Base-by-base conservation (phyloP, 2,329 filamentous ascomycete genomes). In the Dactylellina sp. region DNA sequence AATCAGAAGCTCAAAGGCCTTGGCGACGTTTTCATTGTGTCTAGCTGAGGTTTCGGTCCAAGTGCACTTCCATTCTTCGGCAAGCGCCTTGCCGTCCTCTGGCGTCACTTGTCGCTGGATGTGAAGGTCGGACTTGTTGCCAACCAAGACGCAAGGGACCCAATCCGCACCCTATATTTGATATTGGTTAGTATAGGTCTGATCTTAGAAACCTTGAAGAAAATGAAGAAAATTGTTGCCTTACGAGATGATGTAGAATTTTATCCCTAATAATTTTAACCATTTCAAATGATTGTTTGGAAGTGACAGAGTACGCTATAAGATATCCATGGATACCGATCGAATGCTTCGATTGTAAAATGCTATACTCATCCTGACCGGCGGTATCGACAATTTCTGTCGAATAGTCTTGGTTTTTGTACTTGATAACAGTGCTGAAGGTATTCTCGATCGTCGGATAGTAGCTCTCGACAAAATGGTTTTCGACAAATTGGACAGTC, bases 401-500 rank as follows among this genome's bases (percentile, higher is more conserved):
- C 57, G 91, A 89, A 82, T 89, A 99, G 77, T 98, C 95, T 82
- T 97, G 92, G 56, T 91, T 90, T 82, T 95, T 96, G 82, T 91
- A 90, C 79, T 92, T 91, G 81, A 99, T 97, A 78, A 93, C 89
- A 82, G 96, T 96, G 85, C 91, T 96, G 81, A 99, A 99, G 1
- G 94, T 98, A 82, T 98, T 99, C 82, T 99, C 95, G 80, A 99
- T 98, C 42, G 95, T 99, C 37, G 95, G 95, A 82, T 99, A 99
- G 83, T 99, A 99, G 82, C 91, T 96, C 82, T 99, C 95, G 80
- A 99, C 94, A 81, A 99, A 99, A 83, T 97, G 93, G 76, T 93
- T 93, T 81, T 99, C 95, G 80, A 97, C 94, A 80, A 95, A 98
- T 81, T 94, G 94, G 52, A 98, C 95, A 11, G 95, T 96, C 77